Evolutionary conservation across 257 asterid genomes (phyloP), one percentile per base, ranked within the genome.

Genomic region (Gentiana straminea): DNA sequence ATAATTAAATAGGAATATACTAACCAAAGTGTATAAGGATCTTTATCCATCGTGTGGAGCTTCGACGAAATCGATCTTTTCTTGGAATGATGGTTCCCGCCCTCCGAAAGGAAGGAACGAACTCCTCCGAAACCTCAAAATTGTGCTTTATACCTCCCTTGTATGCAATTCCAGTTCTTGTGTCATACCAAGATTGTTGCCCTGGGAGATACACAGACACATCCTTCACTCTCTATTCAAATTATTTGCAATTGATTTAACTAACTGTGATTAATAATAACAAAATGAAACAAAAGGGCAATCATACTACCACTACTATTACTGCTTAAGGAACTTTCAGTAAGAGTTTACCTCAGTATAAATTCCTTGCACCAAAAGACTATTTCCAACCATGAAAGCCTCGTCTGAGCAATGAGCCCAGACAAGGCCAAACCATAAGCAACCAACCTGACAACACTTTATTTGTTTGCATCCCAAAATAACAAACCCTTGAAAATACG

Each of bases 21-120:
- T n/a, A n/a, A n/a, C n/a, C n/a, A n/a, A n/a, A 92, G 86, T 55
- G 98, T 85, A 67, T 81, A 92, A 62, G 98, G 98, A 73, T 92
- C 98, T 64, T 85, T 77, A 52, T 78, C 85, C 98, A 92, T 92
- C 77, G 98, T 9, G 88, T 81, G 47, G 98, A 85, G 77, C 98
- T 83, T 62, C 98, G 77, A 54, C 98, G 82, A 41, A 78, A 76
- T 62, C 98, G 78, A 62, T 92, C 98, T 78, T 88, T 92, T 63
- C 98, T 75, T 49, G 98, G 94, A 45, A 92, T 68, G 70, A 92
- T 88, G 58, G 97, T 84, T 69, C 98, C 98, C 7, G 93, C 98
- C 58, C 86, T 81, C 73, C 79, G 95, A 70, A 92, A 92, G 73
- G 97, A 49, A 51, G 98, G 98, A 70, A 92, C 57, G 57, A 79